These are phyloP conservation scores for Termitomyces sp. DNA, from an alignment of 768 basidiomycete genomes.

Conservation along the genomic window DNA sequence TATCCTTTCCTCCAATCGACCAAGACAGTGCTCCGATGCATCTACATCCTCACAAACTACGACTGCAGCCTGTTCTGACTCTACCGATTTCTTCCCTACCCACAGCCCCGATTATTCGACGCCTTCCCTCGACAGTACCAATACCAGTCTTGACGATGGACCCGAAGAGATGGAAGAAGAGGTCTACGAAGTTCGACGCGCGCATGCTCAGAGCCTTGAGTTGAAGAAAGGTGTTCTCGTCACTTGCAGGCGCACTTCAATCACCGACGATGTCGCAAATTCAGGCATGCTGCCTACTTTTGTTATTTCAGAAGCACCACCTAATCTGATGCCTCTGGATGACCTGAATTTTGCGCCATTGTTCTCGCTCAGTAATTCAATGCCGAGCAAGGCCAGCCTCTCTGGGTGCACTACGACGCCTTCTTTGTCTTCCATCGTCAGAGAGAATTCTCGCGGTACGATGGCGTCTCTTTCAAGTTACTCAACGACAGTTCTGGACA, in stretches of 20 bases:
- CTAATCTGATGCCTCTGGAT: constrained; percentile 1
- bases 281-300: constrained; percentile 14
- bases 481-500: constrained; percentile 9
- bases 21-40: constrained; percentile 25
- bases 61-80: constrained; percentile 17
- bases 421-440: constrained; percentile 14
- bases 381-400: constrained; percentile 3
- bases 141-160: constrained; percentile 18
- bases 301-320: constrained; percentile 18
- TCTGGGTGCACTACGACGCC: neutral
- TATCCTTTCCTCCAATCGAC: constrained; percentile 11
- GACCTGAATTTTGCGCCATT: constrained; percentile 4
- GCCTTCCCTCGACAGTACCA: constrained; percentile 15
- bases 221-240: constrained; percentile 42
- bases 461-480: constrained; percentile 11
- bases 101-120: constrained; percentile 16
- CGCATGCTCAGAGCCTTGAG: constrained; percentile 45
- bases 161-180: constrained; percentile 21
- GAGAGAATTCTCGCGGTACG: constrained; percentile 13
- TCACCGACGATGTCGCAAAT: neutral
- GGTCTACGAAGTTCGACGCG: constrained; percentile 40
- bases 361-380: constrained; percentile 5
- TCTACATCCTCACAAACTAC: constrained; percentile 26
- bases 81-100: constrained; percentile 14
- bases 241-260: constrained; percentile 21